Evolutionary conservation across 192 early-diverging fungal genomes (phyloP).

Genomic region (Lobosporangium transversale): DNA sequence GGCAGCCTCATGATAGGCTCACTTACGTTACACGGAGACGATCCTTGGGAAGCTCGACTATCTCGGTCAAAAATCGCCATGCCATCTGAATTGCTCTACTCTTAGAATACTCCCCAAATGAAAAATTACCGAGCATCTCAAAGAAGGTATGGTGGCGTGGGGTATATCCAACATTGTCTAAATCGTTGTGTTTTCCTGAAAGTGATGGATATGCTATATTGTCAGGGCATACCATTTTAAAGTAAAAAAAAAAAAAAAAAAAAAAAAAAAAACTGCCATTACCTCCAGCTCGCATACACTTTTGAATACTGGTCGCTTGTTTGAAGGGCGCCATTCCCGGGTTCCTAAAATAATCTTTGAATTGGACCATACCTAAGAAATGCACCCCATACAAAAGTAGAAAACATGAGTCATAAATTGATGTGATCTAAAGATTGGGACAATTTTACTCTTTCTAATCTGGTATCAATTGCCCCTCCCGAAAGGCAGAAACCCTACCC

Average conservation of each 20-base stretch:
- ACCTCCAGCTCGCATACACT: conserved; percentile 68
- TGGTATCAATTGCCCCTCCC: too few species aligned
- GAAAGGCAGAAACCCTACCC: too few species aligned
- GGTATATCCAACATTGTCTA: conserved; percentile 73
- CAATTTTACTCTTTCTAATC: too few species aligned
- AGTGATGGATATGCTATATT: background rate
- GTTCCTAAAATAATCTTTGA: conserved; percentile 65
- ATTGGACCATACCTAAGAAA: conserved; percentile 69
- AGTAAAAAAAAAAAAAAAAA: too few species aligned
- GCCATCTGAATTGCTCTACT: conserved; percentile 63
- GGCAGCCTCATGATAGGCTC: too few species aligned
- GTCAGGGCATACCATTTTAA: too few species aligned
- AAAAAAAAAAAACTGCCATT: too few species aligned
- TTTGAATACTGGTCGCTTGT: conserved; percentile 60
- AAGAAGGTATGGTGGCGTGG: conserved; percentile 74
- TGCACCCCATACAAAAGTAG: too few species aligned
- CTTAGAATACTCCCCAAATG: conserved; percentile 68
- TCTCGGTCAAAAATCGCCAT: conserved; percentile 65
- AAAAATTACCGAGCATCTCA: conserved; percentile 76
- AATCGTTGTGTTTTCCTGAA: conserved; percentile 67
- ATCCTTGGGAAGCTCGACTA: conserved; percentile 59
- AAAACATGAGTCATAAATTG: too few species aligned
- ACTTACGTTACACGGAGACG: conserved; percentile 68
- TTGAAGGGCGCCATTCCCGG: conserved; percentile 58
- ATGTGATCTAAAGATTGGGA: too few species aligned